Evolutionary conservation across 257 asterid species (phyloP), one percentile per base, ranked within the genome.

Genomic region (Linaria vulgaris): DNA sequence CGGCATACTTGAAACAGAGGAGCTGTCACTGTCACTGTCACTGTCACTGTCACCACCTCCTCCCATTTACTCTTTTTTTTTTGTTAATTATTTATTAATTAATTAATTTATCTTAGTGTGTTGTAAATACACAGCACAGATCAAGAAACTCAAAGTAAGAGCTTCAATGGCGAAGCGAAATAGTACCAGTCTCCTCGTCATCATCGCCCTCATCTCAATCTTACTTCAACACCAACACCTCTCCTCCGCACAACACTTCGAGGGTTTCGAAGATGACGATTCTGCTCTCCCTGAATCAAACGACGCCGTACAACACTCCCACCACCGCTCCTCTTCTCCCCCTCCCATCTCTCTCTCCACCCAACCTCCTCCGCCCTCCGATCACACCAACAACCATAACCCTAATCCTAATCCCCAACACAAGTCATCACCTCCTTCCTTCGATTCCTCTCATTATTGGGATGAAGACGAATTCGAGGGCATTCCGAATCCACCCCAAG

Each of bases 401-500:
- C 70, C 79, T 7, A 67, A 70, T 64, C 69, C 78, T 16, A 83
- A 80, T 46, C 71, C 88, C 14, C 5, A 34, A 8, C 34, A 3
- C 34, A 34, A 34, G 57, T 74, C 12, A 60, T 78, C 13, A 27
- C 70, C 90, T 0, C 64, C 89, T 47, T 79, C 88, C 39, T 84
- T 81, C 50, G 88, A 84, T 0, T 51, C 13, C 0, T 20, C 13
- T 10, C 19, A 12, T 4, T 71, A 77, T 71, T 91, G 96, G 98
- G 96, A 91, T 50, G 98, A 91, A 46, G 98, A 91, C 67, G 98
- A 91, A 56, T 91, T 91, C 46, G 98, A 91, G 69, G 98, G 98
- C 3, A 69, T 91, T 54, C 95, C 96, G 10, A 72, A 25, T 14
- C 37, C 75, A 17, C 14, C 77, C 7, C 59, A 74, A 9, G 12